Percentiles rank a stretch among this genome's conserved stretches.
Evolutionary conservation across 768 basidiomycete species (phyloP).

Genomic region (Naganishia vishniacii): DNA sequence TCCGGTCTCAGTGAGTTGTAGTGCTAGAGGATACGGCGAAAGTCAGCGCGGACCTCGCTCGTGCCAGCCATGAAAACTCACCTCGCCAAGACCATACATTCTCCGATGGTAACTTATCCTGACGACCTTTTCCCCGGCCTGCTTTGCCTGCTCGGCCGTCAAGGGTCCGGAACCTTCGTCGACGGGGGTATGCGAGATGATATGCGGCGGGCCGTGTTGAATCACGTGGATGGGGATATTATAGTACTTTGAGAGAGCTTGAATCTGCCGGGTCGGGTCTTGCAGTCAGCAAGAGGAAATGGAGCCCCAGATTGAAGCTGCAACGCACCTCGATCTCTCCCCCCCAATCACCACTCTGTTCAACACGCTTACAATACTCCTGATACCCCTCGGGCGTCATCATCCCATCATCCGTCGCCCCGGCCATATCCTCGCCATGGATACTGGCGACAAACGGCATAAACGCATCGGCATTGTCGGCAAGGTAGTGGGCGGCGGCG

Average conservation of each 20-base stretch:
- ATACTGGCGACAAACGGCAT: constrained; percentile 79
- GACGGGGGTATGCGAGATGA: constrained; percentile 75
- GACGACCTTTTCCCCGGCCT: constrained; percentile 52
- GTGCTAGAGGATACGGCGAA: constrained; percentile 5
- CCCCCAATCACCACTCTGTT: constrained; percentile 86
- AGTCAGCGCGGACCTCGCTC: too few species aligned
- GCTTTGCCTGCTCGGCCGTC: constrained; percentile 40
- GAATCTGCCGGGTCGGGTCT: constrained; percentile 53
- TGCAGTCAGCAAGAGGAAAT: neutral
- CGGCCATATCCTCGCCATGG: constrained; percentile 62
- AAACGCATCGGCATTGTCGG: constrained; percentile 77
- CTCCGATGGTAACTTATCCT: constrained; percentile 85
- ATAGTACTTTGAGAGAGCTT: constrained; percentile 75
- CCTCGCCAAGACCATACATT: constrained; percentile 95
- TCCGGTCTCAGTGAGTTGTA: constrained; percentile 28
- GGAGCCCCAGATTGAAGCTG: neutral
- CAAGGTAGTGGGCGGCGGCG: constrained; percentile 75
- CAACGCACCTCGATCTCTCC: constrained; percentile 82
- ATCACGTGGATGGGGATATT: constrained; percentile 83
- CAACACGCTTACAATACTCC: constrained; percentile 70
- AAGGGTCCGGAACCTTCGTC: constrained; percentile 43
- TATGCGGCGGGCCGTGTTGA: constrained; percentile 69
- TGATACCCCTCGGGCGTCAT: constrained; percentile 62
- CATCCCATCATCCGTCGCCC: constrained; percentile 61
- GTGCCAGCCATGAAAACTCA: too few species aligned